phyloP scores from a whole-genome alignment of 352 stramenopile species.

The Globisporangium mamillatum region DNA sequence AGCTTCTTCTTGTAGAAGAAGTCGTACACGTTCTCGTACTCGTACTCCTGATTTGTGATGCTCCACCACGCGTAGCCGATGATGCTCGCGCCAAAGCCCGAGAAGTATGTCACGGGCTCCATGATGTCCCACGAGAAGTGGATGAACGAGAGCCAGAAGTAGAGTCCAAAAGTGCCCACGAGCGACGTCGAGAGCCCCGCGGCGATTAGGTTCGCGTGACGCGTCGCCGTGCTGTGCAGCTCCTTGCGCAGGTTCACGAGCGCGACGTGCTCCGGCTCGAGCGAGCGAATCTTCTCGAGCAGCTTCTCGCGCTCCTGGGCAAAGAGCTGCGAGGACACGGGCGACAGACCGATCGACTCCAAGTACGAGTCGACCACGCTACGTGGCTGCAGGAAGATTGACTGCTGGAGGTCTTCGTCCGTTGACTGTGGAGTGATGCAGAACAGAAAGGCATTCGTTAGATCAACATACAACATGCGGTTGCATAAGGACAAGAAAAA shows the following conservation, averaged over 20 bases:
- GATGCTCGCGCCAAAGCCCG: conserved; percentile 75
- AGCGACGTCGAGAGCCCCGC: conserved; percentile 59
- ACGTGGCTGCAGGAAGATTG: conserved; percentile 77
- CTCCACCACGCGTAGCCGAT: conserved; percentile 84
- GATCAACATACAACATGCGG: not conserved
- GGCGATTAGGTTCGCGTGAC: conserved; percentile 55
- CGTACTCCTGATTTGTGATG: conserved; percentile 83
- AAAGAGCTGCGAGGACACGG: conserved; percentile 68
- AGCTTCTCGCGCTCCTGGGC: conserved; percentile 57
- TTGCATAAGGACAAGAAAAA: not conserved
- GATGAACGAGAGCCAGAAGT: conserved; percentile 88
- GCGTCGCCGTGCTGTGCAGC: conserved; percentile 54
- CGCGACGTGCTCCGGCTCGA: conserved; percentile 68
- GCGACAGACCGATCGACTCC: conserved; percentile 69
- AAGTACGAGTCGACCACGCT: conserved; percentile 80
- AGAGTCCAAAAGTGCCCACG: conserved; percentile 75
- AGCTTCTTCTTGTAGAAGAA: conserved; percentile 75
- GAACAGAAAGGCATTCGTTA: not conserved
- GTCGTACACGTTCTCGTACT: conserved; percentile 88
- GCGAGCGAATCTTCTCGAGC: conserved; percentile 58
- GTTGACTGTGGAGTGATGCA: conserved; percentile 23
- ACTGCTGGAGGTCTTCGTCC: conserved; percentile 69
- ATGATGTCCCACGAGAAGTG: conserved; percentile 91
- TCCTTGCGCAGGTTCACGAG: conserved; percentile 62
- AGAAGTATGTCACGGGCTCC: conserved; percentile 90